Conservation (phyloP, 106 monocot species). For the Ottelia alismoides region DNA sequence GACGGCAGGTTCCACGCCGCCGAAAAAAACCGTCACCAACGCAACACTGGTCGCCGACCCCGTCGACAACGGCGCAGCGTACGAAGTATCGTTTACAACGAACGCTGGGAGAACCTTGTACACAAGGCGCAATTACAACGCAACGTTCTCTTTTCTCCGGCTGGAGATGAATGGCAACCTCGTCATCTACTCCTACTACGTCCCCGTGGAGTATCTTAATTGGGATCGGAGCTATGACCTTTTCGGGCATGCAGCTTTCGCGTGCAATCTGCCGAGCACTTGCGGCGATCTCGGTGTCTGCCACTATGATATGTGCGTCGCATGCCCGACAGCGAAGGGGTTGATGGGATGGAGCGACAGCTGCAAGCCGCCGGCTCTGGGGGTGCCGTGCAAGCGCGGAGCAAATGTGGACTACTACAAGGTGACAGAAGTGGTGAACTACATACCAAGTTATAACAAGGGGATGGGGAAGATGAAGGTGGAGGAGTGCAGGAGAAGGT, state of each 20-base stretch:
- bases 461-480: conserved; percentile 19
- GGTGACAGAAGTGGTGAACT: conserved; percentile 46
- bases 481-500: conserved; percentile 40
- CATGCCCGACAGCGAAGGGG: conserved; percentile 33
- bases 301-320: conserved; percentile 50
- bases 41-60: neutral
- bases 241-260: neutral
- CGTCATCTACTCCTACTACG: conserved; percentile 10
- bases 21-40: conserved; percentile 1
- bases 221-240: conserved; percentile 6
- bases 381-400: neutral
- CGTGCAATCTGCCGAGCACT: conserved; percentile 27
- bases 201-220: neutral
- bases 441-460: conserved; percentile 18
- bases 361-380: conserved; percentile 11
- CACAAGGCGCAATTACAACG: too few species aligned
- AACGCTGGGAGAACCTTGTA: too few species aligned
- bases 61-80: too few species aligned
- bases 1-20: neutral
- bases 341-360: conserved; percentile 31
- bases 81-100: too few species aligned
- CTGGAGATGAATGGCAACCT: conserved; percentile 14
- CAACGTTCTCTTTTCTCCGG: too few species aligned
- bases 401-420: conserved; percentile 18
- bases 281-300: conserved; percentile 43